Conservation (phyloP, 1,139 yeast genomes). For the Nakaseomyces kungkrabaensis region DNA sequence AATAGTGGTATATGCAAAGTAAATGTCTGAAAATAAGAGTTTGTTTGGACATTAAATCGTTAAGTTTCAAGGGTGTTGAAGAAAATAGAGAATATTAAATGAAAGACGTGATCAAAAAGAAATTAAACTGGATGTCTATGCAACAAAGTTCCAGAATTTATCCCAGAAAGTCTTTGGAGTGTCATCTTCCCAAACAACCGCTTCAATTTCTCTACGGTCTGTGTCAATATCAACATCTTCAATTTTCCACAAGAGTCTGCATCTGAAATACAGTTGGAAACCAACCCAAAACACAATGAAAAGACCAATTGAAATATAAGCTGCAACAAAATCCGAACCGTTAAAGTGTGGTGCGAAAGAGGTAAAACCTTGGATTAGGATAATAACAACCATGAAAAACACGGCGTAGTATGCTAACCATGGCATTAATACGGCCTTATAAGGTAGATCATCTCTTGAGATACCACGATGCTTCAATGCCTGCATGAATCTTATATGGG, state of each 20-base stretch:
- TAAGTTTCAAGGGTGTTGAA: too few relatives aligned
- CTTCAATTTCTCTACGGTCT: slow-evolving; percentile 50
- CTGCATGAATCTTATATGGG: slow-evolving; percentile 60
- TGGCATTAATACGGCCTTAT: slow-evolving; percentile 55
- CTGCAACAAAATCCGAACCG: slow-evolving; percentile 46
- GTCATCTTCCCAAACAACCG: slow-evolving; percentile 14
- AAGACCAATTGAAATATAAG: slow-evolving; percentile 47
- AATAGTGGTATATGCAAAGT: too few relatives aligned
- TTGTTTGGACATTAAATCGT: too few relatives aligned
- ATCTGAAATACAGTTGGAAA: slow-evolving; percentile 39
- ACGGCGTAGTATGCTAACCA: slow-evolving; percentile 47
- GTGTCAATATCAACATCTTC: slow-evolving; percentile 51
- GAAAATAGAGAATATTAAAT: background rate
- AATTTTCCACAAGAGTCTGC: slow-evolving; percentile 32
- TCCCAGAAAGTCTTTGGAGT: slow-evolving; percentile 5
- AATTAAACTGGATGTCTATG: background rate
- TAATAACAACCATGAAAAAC: slow-evolving; percentile 41
- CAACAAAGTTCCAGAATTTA: slow-evolving; percentile 6
- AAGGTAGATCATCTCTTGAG: slow-evolving; percentile 56
- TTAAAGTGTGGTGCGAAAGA: slow-evolving; percentile 34
- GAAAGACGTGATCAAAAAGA: too few relatives aligned
- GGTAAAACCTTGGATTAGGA: slow-evolving; percentile 37
- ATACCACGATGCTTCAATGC: slow-evolving; percentile 51
- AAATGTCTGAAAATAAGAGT: too few relatives aligned
- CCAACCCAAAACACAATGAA: slow-evolving; percentile 38